These are phyloP conservation scores for Macadamia integrifolia DNA, from an alignment of 164 flowering plant genomes.

Conservation along the genomic window DNA sequence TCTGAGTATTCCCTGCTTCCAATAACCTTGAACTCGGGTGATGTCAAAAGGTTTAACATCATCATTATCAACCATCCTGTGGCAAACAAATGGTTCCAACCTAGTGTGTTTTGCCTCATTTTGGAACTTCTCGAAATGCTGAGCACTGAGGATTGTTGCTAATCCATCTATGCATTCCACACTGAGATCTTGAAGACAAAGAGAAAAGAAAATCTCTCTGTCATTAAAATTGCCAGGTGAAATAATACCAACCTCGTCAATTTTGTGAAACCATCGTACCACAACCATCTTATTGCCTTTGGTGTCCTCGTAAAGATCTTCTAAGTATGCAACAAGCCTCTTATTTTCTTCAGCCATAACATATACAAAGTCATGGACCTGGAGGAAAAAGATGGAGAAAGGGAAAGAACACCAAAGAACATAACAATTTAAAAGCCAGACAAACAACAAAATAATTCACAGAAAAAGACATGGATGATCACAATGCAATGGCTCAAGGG, in stretches of 20 bases:
- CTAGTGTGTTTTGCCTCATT: constrained; percentile 29
- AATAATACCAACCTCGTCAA: constrained; percentile 85
- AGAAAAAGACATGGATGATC: background rate
- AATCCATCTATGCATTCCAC: constrained; percentile 94
- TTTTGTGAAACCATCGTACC: constrained; percentile 97
- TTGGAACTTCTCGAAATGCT: constrained; percentile 56
- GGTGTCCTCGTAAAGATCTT: constrained; percentile 83
- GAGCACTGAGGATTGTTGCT: constrained; percentile 73
- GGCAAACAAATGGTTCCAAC: constrained; percentile 60
- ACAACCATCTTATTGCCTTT: constrained; percentile 75
- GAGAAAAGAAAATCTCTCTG: constrained; percentile 96
- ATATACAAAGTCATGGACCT: constrained; percentile 77
- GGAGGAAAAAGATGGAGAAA: background rate
- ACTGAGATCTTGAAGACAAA: constrained; percentile 89
- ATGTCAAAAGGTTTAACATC: constrained; percentile 65
- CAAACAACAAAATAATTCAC: no score
- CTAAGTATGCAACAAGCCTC: constrained; percentile 74
- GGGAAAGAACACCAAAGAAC: background rate
- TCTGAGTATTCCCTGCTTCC: constrained; percentile 64
- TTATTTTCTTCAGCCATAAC: constrained; percentile 74
- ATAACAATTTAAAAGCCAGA: no score
- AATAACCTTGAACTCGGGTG: constrained; percentile 68
- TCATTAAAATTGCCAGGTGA: constrained; percentile 67
- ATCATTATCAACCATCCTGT: constrained; percentile 55
- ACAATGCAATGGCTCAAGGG: no score